Conservation (phyloP, 306 rosid genomes). For the Aeschynomene evenia region DNA sequence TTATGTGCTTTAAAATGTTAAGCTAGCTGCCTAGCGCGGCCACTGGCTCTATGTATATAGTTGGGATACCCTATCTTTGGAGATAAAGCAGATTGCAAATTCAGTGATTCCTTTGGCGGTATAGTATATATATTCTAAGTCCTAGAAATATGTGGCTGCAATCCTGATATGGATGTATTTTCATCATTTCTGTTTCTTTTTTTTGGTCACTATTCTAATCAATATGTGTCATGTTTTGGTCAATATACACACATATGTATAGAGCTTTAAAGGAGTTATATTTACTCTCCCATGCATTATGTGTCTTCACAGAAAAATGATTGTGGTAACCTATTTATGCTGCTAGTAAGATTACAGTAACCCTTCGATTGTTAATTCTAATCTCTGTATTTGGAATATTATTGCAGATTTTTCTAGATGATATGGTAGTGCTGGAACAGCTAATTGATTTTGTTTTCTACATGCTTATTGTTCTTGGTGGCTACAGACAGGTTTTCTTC, state of each 20-base stretch:
- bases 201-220: constrained; percentile 8
- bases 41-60: neutral
- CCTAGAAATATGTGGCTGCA: neutral
- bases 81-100: constrained; percentile 21
- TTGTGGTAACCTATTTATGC: constrained; percentile 10
- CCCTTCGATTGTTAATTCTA: constrained; percentile 24
- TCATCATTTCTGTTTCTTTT: constrained; percentile 2
- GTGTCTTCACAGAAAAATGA: constrained; percentile 12
- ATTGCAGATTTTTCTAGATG: constrained; percentile 80
- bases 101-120: constrained; percentile 16
- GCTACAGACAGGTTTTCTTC: constrained; percentile 69
- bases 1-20: neutral
- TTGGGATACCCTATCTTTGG: constrained; percentile 4
- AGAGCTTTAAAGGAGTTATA: constrained; percentile 4
- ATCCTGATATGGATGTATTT: neutral
- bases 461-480: constrained; percentile 62
- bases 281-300: constrained; percentile 3
- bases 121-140: constrained; percentile 5
- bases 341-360: constrained; percentile 1
- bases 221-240: constrained; percentile 1
- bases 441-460: constrained; percentile 83
- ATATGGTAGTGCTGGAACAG: constrained; percentile 74
- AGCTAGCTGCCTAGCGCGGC: constrained; percentile 6
- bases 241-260: neutral
- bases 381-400: constrained; percentile 33